A percentile compares a stretch with the other conserved stretches of the same genome.
These are phyloP conservation scores for Trametes maxima DNA, from an alignment of 768 basidiomycete species.

Conservation along the genomic window DNA sequence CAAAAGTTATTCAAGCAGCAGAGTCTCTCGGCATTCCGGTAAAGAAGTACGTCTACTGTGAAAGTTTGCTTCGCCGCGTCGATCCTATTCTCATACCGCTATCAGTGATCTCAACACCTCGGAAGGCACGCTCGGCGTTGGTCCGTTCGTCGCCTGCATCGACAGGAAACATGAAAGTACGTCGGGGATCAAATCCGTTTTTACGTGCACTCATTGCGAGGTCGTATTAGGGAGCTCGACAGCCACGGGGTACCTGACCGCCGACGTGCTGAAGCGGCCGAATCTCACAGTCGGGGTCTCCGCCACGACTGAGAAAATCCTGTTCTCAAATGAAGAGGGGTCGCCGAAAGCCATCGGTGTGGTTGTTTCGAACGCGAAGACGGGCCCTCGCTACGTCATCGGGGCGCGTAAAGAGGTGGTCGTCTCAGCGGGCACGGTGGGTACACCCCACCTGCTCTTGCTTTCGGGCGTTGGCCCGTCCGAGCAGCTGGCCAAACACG, in stretches of 20 bases:
- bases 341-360: constrained; percentile 13
- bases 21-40: constrained; percentile 7
- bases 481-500: constrained; percentile 17
- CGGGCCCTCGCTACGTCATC: constrained; percentile 13
- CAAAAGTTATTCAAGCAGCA: background rate
- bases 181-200: background rate
- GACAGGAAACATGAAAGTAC: constrained; percentile 24
- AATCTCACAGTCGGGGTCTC: constrained; percentile 29
- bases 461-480: constrained; percentile 33
- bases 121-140: constrained; percentile 21
- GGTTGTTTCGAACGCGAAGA: background rate
- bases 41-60: background rate
- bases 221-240: constrained; percentile 27
- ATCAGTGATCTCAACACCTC: constrained; percentile 26
- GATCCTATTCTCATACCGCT: background rate
- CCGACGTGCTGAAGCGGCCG: constrained; percentile 24
- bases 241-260: constrained; percentile 29
- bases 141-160: constrained; percentile 17
- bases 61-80: background rate
- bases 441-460: constrained; percentile 27
- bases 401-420: constrained; percentile 23
- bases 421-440: constrained; percentile 18
- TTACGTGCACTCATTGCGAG: too few species aligned
- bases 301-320: constrained; percentile 19
- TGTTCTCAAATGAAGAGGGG: constrained; percentile 16